These are phyloP conservation scores for Coemansia sp. DNA, from an alignment of 192 early-diverging fungal genomes.

Conservation along the genomic window DNA sequence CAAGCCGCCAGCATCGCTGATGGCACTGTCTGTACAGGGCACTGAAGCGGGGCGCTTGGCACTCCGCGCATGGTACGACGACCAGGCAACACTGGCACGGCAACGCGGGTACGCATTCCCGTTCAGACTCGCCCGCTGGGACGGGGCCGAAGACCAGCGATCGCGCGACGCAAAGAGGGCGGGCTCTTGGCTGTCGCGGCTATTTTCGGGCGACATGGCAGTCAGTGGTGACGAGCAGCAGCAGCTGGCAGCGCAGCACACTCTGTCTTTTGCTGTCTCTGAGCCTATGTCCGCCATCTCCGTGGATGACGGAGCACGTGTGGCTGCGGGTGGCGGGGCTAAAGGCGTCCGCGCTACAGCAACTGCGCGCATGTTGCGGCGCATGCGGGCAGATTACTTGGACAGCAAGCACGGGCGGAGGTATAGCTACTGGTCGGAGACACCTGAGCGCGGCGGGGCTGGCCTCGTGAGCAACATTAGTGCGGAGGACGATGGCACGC, in stretches of 20 bases:
- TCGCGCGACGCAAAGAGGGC: neutral
- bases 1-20: conserved; percentile 37
- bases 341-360: conserved; percentile 24
- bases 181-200: neutral
- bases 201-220: neutral
- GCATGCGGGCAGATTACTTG: conserved; percentile 39
- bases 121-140: conserved; percentile 42
- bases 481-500: conserved; percentile 15
- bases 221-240: neutral
- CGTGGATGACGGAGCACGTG: neutral
- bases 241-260: conserved; percentile 20
- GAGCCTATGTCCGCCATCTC: conserved; percentile 7
- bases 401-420: conserved; percentile 32
- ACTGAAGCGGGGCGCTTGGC: conserved; percentile 38
- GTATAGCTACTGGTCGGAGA: conserved; percentile 47
- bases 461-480: neutral
- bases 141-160: neutral
- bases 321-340: neutral
- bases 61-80: conserved; percentile 49
- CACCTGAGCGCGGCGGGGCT: conserved; percentile 11
- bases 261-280: conserved; percentile 16
- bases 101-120: conserved; percentile 48
- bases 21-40: conserved; percentile 43
- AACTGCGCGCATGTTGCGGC: conserved; percentile 34
- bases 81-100: conserved; percentile 42